Evolutionary conservation across 805 yeast species (phyloP).

Genomic region (Monosporozyma aquatica): DNA sequence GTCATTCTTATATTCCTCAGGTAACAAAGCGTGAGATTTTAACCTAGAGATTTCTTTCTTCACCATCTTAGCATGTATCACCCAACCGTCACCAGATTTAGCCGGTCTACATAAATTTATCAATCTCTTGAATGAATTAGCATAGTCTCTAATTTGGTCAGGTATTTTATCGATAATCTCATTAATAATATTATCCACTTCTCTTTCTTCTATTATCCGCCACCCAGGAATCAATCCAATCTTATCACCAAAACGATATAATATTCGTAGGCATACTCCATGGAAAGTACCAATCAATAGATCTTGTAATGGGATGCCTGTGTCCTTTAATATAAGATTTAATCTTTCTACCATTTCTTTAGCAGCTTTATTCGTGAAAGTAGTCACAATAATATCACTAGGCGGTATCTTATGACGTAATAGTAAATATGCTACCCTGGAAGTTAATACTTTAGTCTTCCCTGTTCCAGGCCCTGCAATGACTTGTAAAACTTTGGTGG

Average conservation of each 20-base stretch:
- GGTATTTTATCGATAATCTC: conserved; percentile 33
- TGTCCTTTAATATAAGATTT: conserved; percentile 26
- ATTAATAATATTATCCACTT: conserved; percentile 32
- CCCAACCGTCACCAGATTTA: conserved; percentile 25
- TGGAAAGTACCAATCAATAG: conserved; percentile 85
- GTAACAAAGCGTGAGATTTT: conserved; percentile 44
- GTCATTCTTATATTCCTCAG: conserved; percentile 32
- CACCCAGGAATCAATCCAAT: conserved; percentile 39
- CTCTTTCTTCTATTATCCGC: conserved; percentile 58
- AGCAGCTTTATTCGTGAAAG: conserved; percentile 91
- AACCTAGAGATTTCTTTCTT: conserved; percentile 43
- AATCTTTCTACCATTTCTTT: conserved; percentile 70
- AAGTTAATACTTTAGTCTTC: conserved; percentile 74
- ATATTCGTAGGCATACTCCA: conserved; percentile 58
- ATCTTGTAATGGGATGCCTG: conserved; percentile 31
- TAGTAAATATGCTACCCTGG: conserved; percentile 67
- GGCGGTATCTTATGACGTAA: conserved; percentile 46
- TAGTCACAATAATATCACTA: conserved; percentile 64
- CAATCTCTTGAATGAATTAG: conserved; percentile 20
- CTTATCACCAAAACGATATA: conserved; percentile 44
- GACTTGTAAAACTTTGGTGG: conserved; percentile 38
- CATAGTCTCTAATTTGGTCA: conserved; percentile 28
- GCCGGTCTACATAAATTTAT: conserved; percentile 23
- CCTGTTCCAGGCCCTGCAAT: conserved; percentile 65
- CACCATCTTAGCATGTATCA: conserved; percentile 35